phyloP scores from a whole-genome alignment of 768 basidiomycete species.

The Lyophyllum decastes region DNA sequence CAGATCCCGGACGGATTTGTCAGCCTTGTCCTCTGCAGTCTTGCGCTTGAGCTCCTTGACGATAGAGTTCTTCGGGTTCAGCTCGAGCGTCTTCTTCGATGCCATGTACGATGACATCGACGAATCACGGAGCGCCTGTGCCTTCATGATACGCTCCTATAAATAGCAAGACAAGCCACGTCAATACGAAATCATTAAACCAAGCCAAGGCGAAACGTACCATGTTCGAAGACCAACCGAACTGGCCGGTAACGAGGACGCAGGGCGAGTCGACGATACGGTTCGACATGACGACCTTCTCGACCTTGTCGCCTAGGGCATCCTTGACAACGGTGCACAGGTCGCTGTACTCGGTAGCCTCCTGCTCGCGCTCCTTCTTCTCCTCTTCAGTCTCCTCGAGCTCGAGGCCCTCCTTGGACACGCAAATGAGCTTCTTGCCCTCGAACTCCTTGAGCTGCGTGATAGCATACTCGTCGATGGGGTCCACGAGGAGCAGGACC shows the following conservation, averaged over 20 bases:
- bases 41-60: slow-evolving; percentile 95
- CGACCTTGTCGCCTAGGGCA: slow-evolving; percentile 97
- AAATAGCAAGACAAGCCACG: neutral
- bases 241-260: slow-evolving; percentile 97
- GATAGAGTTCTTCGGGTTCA: slow-evolving; percentile 91
- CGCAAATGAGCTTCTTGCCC: slow-evolving; percentile 94
- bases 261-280: slow-evolving; percentile 96
- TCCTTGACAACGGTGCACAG: slow-evolving; percentile 97
- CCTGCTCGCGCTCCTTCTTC: slow-evolving; percentile 88
- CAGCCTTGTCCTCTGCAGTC: slow-evolving; percentile 95
- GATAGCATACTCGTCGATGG: slow-evolving; percentile 98
- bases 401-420: slow-evolving; percentile 99
- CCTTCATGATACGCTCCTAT: slow-evolving; percentile 97
- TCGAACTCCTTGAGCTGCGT: slow-evolving; percentile 99
- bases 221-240: slow-evolving; percentile 99
- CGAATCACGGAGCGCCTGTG: slow-evolving; percentile 93
- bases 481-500: slow-evolving; percentile 95
- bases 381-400: slow-evolving; percentile 99
- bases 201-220: slow-evolving; percentile 36
- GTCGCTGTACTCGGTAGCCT: slow-evolving; percentile 79
- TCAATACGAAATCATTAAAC: neutral
- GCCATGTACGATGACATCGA: slow-evolving; percentile 99
- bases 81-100: slow-evolving; percentile 96
- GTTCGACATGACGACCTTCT: slow-evolving; percentile 98
- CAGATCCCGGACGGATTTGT: slow-evolving; percentile 97